Evolutionary conservation across 2,329 filamentous ascomycete species (phyloP).

Genomic region (Talaromyces sp.): DNA sequence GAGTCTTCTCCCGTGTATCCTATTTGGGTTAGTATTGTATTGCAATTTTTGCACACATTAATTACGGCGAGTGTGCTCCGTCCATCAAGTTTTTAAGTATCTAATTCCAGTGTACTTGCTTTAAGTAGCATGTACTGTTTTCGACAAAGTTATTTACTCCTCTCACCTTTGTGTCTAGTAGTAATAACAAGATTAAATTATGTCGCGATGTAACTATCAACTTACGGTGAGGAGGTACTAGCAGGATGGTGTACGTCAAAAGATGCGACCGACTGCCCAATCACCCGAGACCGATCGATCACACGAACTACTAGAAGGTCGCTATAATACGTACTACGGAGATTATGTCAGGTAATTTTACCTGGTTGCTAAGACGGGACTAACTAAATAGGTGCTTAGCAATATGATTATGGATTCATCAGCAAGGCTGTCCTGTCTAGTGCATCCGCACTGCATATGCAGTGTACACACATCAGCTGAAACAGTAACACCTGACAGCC

Average conservation of each 20-base stretch:
- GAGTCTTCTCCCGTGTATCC: constrained; percentile 9
- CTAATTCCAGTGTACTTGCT: neutral
- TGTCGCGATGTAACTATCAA: neutral
- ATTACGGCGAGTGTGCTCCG: neutral
- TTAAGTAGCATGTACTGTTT: neutral
- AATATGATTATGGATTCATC: neutral
- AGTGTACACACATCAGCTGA: neutral
- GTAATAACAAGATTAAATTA: neutral
- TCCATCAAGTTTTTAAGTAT: too few relatives aligned
- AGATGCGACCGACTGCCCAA: neutral
- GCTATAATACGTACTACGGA: neutral
- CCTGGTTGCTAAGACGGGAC: neutral
- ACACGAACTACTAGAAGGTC: neutral
- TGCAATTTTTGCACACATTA: neutral
- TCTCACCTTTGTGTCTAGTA: neutral
- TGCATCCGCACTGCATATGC: neutral
- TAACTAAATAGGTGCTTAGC: neutral
- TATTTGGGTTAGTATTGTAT: constrained; percentile 6
- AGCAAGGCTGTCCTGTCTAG: neutral
- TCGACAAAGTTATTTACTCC: neutral
- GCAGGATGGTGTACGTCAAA: neutral
- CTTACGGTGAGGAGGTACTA: neutral
- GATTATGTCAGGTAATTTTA: neutral
- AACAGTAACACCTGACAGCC: neutral
- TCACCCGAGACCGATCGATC: neutral